A percentile compares a stretch with the other conserved stretches of the same genome.
Conservation (phyloP, 73 alveolate species). For the Diophrys sp. region DNA sequence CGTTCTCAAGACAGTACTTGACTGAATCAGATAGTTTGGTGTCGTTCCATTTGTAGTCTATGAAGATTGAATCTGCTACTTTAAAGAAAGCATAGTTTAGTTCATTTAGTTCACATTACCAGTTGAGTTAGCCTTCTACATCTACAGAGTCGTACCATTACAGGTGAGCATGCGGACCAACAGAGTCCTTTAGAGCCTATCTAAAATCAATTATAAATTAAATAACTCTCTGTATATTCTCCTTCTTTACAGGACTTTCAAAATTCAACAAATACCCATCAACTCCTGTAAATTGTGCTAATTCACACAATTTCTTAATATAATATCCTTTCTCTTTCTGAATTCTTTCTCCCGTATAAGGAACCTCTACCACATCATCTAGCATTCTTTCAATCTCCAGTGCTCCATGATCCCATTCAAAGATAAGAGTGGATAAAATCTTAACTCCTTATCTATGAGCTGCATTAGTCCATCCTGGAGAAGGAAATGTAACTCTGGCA, state of each 20-base stretch:
- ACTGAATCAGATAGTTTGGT: conserved; percentile 25
- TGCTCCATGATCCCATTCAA: conserved; percentile 65
- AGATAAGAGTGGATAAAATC: conserved; percentile 55
- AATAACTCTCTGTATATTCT: conserved; percentile 25
- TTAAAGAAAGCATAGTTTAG: conserved; percentile 40
- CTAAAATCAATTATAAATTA: conserved; percentile 42
- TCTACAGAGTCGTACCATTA: conserved; percentile 70
- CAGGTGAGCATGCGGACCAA: conserved; percentile 51
- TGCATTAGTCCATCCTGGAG: conserved; percentile 46
- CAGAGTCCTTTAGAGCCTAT: conserved; percentile 31
- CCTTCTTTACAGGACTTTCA: conserved; percentile 54
- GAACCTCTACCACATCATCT: conserved; percentile 15
- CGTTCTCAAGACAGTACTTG: conserved; percentile 20
- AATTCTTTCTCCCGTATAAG: not conserved
- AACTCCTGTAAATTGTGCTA: conserved; percentile 58
- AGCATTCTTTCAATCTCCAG: conserved; percentile 30
- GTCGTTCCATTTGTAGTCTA: conserved; percentile 71
- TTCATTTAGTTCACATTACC: conserved; percentile 64
- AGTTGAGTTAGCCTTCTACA: conserved; percentile 47
- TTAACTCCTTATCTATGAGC: conserved; percentile 68
- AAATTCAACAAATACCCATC: conserved; percentile 78
- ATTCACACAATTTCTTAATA: conserved; percentile 51
- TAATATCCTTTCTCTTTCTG: conserved; percentile 24
- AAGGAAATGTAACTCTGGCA: conserved; percentile 62
- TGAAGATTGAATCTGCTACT: conserved; percentile 60